Percentiles rank a stretch among this genome's conserved stretches.
Evolutionary conservation across 768 basidiomycete genomes (phyloP).

Genomic region (Tylopilus vinaceipallidus): DNA sequence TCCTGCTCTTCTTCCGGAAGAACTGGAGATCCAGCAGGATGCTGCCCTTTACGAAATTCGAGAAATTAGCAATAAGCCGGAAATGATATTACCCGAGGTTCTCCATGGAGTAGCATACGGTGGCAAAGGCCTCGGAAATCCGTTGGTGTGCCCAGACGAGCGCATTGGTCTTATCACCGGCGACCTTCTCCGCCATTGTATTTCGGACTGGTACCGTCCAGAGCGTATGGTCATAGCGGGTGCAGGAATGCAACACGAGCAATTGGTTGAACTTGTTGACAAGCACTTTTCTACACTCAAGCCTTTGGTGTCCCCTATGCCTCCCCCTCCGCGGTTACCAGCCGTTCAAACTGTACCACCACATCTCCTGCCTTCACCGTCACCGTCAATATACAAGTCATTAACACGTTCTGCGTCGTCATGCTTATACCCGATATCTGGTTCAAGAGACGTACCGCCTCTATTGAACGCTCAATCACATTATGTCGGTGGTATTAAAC

Average conservation of each 20-base stretch:
- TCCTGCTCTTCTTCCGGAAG: slow-evolving; percentile 70
- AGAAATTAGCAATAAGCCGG: slow-evolving; percentile 85
- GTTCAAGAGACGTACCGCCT: slow-evolving; percentile 7
- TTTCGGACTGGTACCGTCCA: slow-evolving; percentile 84
- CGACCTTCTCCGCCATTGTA: slow-evolving; percentile 56
- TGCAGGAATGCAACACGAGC: slow-evolving; percentile 86
- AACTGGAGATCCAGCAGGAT: slow-evolving; percentile 79
- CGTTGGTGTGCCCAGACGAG: slow-evolving; percentile 84
- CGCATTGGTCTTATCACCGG: slow-evolving; percentile 68
- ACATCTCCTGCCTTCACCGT: slow-evolving; percentile 55
- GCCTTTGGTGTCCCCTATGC: slow-evolving; percentile 27
- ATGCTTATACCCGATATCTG: slow-evolving; percentile 52
- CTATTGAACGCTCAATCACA: slow-evolving; percentile 38
- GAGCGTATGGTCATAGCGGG: slow-evolving; percentile 96
- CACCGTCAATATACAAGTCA: slow-evolving; percentile 59
- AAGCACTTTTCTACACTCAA: slow-evolving; percentile 78
- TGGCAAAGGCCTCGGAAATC: slow-evolving; percentile 80
- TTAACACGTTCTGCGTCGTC: slow-evolving; percentile 76
- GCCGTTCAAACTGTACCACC: slow-evolving; percentile 42
- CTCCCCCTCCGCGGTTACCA: slow-evolving; percentile 27
- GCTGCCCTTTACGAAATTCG: slow-evolving; percentile 90
- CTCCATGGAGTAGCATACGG: slow-evolving; percentile 86
- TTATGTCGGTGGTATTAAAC: slow-evolving; percentile 85
- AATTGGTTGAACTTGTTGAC: slow-evolving; percentile 83
- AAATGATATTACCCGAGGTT: slow-evolving; percentile 89